Conservation (phyloP, 2,329 filamentous ascomycete genomes). For the Trichothecium sympodiale region DNA sequence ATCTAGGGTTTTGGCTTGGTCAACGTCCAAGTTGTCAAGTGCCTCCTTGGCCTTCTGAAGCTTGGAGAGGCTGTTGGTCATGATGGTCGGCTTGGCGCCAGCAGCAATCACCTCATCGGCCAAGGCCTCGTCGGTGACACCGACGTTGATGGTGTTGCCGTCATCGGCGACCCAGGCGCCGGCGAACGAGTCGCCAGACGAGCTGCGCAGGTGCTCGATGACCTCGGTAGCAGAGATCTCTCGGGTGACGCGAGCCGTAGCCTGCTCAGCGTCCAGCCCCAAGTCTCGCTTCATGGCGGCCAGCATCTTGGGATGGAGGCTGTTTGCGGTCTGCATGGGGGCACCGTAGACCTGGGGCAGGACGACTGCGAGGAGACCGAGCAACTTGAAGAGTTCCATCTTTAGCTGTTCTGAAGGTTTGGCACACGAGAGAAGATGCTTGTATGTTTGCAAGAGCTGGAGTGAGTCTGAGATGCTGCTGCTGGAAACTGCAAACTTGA, state of each 20-base stretch:
- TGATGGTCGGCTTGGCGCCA: slow-evolving; percentile 20
- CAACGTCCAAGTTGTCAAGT: slow-evolving; percentile 26
- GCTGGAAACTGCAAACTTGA: too few relatives aligned
- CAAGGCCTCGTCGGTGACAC: slow-evolving; percentile 23
- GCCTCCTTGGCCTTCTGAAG: slow-evolving; percentile 28
- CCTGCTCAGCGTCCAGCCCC: slow-evolving; percentile 24
- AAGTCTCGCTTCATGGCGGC: slow-evolving; percentile 31
- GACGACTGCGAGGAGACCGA: slow-evolving; percentile 24
- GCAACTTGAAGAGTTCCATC: slow-evolving; percentile 27
- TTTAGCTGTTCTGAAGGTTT: slow-evolving; percentile 12
- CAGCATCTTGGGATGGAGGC: slow-evolving; percentile 27
- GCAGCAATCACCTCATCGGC: slow-evolving; percentile 21
- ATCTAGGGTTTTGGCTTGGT: slow-evolving; percentile 12
- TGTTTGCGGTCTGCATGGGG: slow-evolving; percentile 20
- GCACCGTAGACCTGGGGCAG: slow-evolving; percentile 28
- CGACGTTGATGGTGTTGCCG: slow-evolving; percentile 21
- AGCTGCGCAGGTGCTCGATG: slow-evolving; percentile 21
- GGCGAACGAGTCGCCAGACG: slow-evolving; percentile 21
- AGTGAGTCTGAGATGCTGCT: too few relatives aligned
- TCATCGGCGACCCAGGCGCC: slow-evolving; percentile 26
- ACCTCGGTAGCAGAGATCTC: slow-evolving; percentile 23
- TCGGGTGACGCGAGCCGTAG: slow-evolving; percentile 24
- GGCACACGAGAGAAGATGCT: background rate
- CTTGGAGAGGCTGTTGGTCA: slow-evolving; percentile 23
- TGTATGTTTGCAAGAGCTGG: slow-evolving; percentile 1